Evolutionary conservation across 768 basidiomycete species (phyloP).

Genomic region (Tephrocybe sp.): DNA sequence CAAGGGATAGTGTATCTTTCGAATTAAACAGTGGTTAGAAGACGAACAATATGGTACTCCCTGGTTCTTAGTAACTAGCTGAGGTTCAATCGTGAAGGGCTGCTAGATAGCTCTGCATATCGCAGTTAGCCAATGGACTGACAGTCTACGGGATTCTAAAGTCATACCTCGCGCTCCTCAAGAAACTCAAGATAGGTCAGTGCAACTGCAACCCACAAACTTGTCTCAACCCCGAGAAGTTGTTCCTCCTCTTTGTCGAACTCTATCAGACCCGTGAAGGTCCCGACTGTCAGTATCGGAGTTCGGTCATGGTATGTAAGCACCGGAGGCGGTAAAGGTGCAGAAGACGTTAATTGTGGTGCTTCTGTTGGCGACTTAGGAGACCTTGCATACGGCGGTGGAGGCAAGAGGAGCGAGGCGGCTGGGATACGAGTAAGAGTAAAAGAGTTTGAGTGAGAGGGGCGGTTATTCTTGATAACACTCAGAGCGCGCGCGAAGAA

Average conservation of each 20-base stretch:
- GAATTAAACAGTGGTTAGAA: too few species aligned
- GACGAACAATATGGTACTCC: too few species aligned
- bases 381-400: constrained; percentile 33
- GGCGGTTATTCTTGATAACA: constrained; percentile 43
- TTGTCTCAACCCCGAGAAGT: constrained; percentile 65
- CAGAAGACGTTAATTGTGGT: constrained; percentile 11
- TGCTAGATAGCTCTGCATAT: constrained; percentile 54
- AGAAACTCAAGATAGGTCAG: constrained; percentile 77
- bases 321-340: constrained; percentile 34
- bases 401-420: constrained; percentile 26
- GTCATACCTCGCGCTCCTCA: constrained; percentile 69
- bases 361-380: constrained; percentile 16
- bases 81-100: constrained; percentile 41
- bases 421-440: constrained; percentile 41
- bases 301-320: constrained; percentile 73
- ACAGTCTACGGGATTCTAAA: background rate
- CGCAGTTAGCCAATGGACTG: background rate
- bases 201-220: constrained; percentile 76
- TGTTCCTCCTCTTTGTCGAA: constrained; percentile 54
- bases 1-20: constrained; percentile 7
- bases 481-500: constrained; percentile 52
- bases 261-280: constrained; percentile 61
- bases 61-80: too few species aligned
- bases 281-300: constrained; percentile 56
- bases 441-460: constrained; percentile 63